Conservation (phyloP, 208 protist species). For the Entamoeba dispar region DNA sequence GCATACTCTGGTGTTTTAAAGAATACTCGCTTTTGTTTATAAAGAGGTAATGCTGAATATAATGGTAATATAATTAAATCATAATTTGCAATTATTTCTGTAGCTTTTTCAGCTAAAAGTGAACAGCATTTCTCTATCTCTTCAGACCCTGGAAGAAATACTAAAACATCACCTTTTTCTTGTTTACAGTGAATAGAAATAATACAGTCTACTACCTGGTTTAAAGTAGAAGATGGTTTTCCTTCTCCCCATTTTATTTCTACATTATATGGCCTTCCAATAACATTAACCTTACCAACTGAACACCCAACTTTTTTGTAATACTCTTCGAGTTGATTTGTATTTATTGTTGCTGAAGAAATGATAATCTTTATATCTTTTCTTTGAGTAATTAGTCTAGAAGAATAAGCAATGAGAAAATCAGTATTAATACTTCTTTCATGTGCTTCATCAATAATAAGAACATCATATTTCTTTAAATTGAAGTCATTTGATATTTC, state of each 20-base stretch:
- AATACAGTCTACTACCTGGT: conserved; percentile 9
- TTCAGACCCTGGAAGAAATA: background rate
- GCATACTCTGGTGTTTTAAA: background rate
- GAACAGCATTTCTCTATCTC: conserved; percentile 37
- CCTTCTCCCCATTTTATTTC: background rate
- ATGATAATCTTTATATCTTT: background rate
- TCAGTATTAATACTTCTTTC: background rate
- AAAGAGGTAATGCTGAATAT: background rate
- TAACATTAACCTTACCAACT: conserved; percentile 36
- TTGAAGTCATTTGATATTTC: conserved; percentile 68
- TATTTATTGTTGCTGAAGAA: background rate
- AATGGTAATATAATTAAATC: background rate
- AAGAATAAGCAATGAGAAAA: background rate
- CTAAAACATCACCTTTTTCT: background rate
- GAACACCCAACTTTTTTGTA: conserved; percentile 27
- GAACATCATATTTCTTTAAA: conserved; percentile 35
- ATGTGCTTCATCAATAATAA: conserved; percentile 4
- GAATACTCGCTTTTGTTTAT: background rate
- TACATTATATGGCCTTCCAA: background rate
- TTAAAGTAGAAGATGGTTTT: conserved; percentile 10
- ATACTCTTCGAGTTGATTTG: background rate
- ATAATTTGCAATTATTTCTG: background rate
- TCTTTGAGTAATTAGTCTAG: background rate
- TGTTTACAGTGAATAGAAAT: background rate
- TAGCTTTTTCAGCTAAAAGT: conserved; percentile 9